Evolutionary conservation across 768 basidiomycete species (phyloP), one percentile per base, ranked within the genome.

Genomic region (Obba rivulosa): DNA sequence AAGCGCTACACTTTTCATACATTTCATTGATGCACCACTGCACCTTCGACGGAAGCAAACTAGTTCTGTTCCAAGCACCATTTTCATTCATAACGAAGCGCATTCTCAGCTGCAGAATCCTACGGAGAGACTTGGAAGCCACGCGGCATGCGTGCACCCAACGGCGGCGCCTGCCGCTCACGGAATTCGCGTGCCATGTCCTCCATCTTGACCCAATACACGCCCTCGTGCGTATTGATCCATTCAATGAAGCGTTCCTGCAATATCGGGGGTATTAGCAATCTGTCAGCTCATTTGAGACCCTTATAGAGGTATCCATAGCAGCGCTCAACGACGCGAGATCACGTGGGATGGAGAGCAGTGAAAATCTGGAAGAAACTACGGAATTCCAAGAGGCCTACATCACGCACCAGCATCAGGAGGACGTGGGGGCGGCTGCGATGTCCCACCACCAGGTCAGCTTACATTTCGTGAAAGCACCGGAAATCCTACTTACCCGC

Each of bases 201-300:
- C 53, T 76, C 73, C 77, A 86, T 78, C 10, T 80, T 77, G 22
- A 80, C 82, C 81, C 82, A 87, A 47, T 85, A 72, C 3, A 87
- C 77, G 41, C 79, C 75, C 14, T 80, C 78, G 59, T 85, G 83
- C 4, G 75, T 77, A 57, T 85, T 84, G 35, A 87, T 69, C 80
- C 83, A 85, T 57, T 85, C 80, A 52, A 87, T 85, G 63, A 86
- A 84, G 38, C 81, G 73, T 59, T 87, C 81, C 77, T 83, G 50
- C 20, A 16, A 21, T n/a, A n/a, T n/a, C n/a, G 23, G 8, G 34
- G n/a, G 46, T 20, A 14, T 50, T n/a, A 54, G 16, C 13, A 24
- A 34, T 35, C 18, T 13, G 28, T 31, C 28, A 7, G 28, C 5
- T 31, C n/a, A 31, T 31, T 13, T 7, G 28, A 5, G 13, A 31